Conservation (phyloP, 2,329 filamentous ascomycete species). For the Pestalotiopsis sp. region DNA sequence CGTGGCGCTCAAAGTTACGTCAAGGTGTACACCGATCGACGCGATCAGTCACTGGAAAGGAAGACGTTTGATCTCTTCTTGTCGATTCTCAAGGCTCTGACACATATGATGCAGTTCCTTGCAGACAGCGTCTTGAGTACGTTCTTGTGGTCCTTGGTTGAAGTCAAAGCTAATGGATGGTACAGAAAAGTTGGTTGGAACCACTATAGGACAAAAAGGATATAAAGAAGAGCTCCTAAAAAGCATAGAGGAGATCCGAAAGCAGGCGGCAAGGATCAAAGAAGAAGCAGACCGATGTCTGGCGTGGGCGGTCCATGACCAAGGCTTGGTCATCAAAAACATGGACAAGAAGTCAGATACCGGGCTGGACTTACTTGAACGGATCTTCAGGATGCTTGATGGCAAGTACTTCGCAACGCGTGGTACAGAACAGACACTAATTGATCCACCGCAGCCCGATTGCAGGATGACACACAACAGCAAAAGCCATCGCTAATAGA, state of each 20-base stretch:
- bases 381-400: not conserved
- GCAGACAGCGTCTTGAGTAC: constrained; percentile 6
- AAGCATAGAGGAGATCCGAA: constrained; percentile 7
- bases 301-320: not conserved
- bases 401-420: not conserved
- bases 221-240: not conserved
- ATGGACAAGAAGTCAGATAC: not conserved
- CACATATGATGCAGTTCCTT: constrained; percentile 13
- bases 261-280: not conserved
- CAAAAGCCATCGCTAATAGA: no score
- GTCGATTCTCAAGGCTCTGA: constrained; percentile 1
- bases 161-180: no score
- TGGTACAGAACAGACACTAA: no score
- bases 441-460: no score
- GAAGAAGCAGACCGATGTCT: constrained; percentile 8
- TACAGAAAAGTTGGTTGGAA: not conserved
- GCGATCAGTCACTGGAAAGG: not conserved
- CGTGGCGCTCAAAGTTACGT: not conserved
- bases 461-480: no score
- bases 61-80: constrained; percentile 8
- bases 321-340: not conserved
- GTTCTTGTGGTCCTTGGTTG: not conserved
- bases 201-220: not conserved
- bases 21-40: not conserved
- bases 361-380: not conserved